These are phyloP conservation scores for Venturia effusa DNA, from an alignment of 2,329 filamentous ascomycete genomes.

Conservation along the genomic window DNA sequence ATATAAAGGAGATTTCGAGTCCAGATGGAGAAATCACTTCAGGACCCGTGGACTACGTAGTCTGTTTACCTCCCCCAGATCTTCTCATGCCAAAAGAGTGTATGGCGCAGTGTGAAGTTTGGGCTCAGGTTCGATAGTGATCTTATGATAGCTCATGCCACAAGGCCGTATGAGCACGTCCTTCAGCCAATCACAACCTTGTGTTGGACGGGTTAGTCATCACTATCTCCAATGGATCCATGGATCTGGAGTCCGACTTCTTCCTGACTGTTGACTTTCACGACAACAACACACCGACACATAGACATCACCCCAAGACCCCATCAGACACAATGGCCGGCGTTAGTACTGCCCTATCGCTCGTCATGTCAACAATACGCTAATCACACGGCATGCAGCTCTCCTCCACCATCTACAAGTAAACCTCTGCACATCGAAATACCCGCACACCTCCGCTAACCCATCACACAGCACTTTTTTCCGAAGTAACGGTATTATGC, in stretches of 20 bases:
- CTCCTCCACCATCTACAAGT: slow-evolving; percentile 44
- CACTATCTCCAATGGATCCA: not conserved
- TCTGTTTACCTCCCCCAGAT: not conserved
- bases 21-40: not conserved
- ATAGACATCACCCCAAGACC: slow-evolving; percentile 16
- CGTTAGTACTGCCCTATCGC: slow-evolving; percentile 34
- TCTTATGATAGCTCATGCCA: too few species aligned
- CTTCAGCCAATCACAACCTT: not conserved
- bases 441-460: slow-evolving; percentile 20
- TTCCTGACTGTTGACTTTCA: slow-evolving; percentile 16
- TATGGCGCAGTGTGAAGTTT: not conserved
- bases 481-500: slow-evolving; percentile 78
- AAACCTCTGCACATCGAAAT: slow-evolving; percentile 20
- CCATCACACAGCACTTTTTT: slow-evolving; percentile 58
- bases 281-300: slow-evolving; percentile 17
- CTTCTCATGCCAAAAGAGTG: not conserved
- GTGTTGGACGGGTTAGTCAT: not conserved
- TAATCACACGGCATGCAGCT: slow-evolving; percentile 31
- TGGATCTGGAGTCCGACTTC: not conserved
- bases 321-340: slow-evolving; percentile 44
- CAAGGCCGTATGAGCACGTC: not conserved
- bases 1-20: not conserved
- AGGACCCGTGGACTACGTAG: not conserved
- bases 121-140: too few species aligned
- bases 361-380: slow-evolving; percentile 11